Evolutionary conservation across 1,284 basidiomycete genomes (phyloP).

Genomic region (Tremellales sp.): DNA sequence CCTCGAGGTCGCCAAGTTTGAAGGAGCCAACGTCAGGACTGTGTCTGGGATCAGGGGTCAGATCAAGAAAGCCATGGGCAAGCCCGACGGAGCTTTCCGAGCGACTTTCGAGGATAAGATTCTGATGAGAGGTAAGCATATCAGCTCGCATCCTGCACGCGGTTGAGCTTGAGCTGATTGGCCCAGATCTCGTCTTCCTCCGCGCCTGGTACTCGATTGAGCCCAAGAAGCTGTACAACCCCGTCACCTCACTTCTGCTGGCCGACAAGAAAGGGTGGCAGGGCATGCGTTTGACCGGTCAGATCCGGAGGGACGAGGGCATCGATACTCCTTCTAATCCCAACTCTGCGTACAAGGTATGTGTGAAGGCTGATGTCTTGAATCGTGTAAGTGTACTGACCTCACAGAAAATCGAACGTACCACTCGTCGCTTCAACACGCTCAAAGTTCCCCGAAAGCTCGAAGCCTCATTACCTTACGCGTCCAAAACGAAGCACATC

Average conservation of each 20-base stretch:
- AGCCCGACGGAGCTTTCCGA: slow-evolving; percentile 91
- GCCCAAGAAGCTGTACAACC: slow-evolving; percentile 94
- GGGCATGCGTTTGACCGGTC: slow-evolving; percentile 94
- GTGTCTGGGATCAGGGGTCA: slow-evolving; percentile 95
- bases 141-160: too few relatives aligned
- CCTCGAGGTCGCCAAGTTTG: slow-evolving; percentile 96
- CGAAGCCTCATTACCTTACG: slow-evolving; percentile 83
- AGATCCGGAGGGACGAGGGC: slow-evolving; percentile 77
- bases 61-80: slow-evolving; percentile 89
- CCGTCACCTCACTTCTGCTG: slow-evolving; percentile 84
- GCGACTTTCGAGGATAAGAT: slow-evolving; percentile 99
- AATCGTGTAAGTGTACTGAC: neutral
- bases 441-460: slow-evolving; percentile 84
- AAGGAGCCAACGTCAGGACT: slow-evolving; percentile 91
- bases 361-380: slow-evolving; percentile 10
- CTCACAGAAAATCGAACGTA: slow-evolving; percentile 63
- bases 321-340: slow-evolving; percentile 75
- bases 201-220: slow-evolving; percentile 95
- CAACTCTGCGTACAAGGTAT: slow-evolving; percentile 81
- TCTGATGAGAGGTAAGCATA: slow-evolving; percentile 77
- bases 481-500: slow-evolving; percentile 84
- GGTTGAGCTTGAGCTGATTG: neutral
- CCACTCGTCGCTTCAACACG: slow-evolving; percentile 82
- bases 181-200: slow-evolving; percentile 87
- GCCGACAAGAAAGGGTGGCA: slow-evolving; percentile 73